A percentile compares a stretch with the other conserved stretches of the same genome.
Conservation (phyloP, 148 eudicot species). For the Camellia lanceoleosa region DNA sequence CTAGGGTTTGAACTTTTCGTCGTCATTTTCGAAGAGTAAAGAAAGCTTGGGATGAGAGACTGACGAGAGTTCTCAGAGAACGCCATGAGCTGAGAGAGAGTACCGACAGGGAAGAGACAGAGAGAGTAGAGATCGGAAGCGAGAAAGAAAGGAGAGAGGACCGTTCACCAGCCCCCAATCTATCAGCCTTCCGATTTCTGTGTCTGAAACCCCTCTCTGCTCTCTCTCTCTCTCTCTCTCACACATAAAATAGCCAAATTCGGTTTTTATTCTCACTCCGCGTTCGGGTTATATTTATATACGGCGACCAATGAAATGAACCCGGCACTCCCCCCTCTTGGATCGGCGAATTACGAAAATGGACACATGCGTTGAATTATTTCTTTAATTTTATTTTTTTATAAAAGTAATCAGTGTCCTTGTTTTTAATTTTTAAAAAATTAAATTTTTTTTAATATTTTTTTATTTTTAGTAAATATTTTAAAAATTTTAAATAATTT, state of each 20-base stretch:
- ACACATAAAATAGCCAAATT: background rate
- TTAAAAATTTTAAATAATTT: too few species aligned
- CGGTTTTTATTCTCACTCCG: background rate
- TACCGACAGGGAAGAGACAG: too few species aligned
- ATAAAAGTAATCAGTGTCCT: too few species aligned
- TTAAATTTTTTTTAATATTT: too few species aligned
- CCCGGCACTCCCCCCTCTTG: too few species aligned
- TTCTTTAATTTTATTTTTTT: too few species aligned
- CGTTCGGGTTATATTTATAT: background rate
- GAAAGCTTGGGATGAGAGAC: slow-evolving; percentile 37
- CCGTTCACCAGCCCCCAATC: background rate
- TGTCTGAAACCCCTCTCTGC: too few species aligned
- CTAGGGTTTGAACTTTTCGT: background rate
- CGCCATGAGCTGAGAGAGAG: slow-evolving; percentile 12
- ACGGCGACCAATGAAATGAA: background rate
- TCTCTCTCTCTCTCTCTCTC: background rate
- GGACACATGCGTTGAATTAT: too few species aligned
- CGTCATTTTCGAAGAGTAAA: slow-evolving; percentile 23
- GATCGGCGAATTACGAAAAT: too few species aligned
- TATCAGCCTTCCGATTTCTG: slow-evolving; percentile 4
- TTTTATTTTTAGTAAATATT: too few species aligned
- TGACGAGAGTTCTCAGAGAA: slow-evolving; percentile 14
- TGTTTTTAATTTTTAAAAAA: too few species aligned
- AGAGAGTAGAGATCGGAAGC: background rate
- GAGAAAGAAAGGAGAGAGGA: slow-evolving; percentile 5